Evolutionary conservation across 129 eudicot genomes (phyloP), one percentile per base, ranked within the genome.

Genomic region (Chrysanthemum lavandulifolium): DNA sequence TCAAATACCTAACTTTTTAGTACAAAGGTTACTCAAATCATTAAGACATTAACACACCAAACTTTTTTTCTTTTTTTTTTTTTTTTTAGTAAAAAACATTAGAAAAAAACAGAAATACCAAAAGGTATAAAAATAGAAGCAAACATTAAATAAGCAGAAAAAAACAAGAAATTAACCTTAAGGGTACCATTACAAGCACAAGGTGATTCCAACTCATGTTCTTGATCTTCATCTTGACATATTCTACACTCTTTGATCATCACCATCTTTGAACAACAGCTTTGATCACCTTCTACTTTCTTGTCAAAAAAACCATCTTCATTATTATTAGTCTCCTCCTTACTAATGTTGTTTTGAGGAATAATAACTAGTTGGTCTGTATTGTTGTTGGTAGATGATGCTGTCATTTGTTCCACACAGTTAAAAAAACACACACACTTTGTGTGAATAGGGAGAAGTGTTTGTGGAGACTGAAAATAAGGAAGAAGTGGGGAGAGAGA

Each of bases 101-200:
- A 31, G 5, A 3, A 3, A 31, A 31, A 31, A 31, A 3, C 6
- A 31, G 5, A 31, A 31, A 31, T 31, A 29, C 33, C 33, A 29
- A 29, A 29, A 29, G 33, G 33, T 29, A 29, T 29, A 29, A 29
- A 29, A 29, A 31, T 31, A 31, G 36, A 31, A 31, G 36, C 6
- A 6, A 61, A 4, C 4, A 18, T 15, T 1, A 64, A 53, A 27
- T 11, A 13, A 13, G 16, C 36, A 0, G 0, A 47, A 12, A 12
- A 36, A 61, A 61, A 61, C 13, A n/a, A 57, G 62, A 5, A 53
- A 13, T 0, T 14, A 57, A 87, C 97, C 95, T 91, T 91, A 68
- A 88, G 89, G 64, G 92, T 88, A 73, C 97, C 97, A 84, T 82
- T 91, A 72, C 95, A 91, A 71, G 91, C 89, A 84, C 97, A 91